Base-by-base conservation (phyloP, 2,329 filamentous ascomycete genomes). In the Fusarium transvaalense region DNA sequence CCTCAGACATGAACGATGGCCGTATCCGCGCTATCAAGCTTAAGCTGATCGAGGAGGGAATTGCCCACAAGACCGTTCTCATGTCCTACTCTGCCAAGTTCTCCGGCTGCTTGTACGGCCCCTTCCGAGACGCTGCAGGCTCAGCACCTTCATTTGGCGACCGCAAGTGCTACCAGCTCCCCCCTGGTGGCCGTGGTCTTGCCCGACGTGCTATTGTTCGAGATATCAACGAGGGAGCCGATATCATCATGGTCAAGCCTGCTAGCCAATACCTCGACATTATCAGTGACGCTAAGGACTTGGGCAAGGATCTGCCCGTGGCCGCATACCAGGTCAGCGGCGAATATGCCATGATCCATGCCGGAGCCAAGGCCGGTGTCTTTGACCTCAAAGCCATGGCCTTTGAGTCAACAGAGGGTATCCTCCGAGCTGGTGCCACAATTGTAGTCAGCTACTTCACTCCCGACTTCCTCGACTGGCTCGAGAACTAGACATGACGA, bases 41-140 rank as follows among this genome's bases (percentile, higher is more conserved):
- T 55, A 98, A 97, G 84, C 85, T 99, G 66, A 98, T 98, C 61
- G 95, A 98, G 80, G 91, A 94, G 61, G 95, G 95, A 55, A 92
- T 98, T 73, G 91, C 94, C 9, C 96, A 99, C 83, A 91, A 91
- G 77, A 91, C 95, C 14, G 87, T 97, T 56, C 86, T 99, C 64
- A 98, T 99, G 96, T 97, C 94, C 6, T 99, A 99, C 81, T 94
- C 94, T 15, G 96, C 96, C 76, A 99, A 99, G 79, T 99, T 99
- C 82, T 95, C 92, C 23, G 96, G 96, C 45, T 98, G 94, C 78
- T 83, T 98, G 12, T 99, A 99, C 81, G 96, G 96, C 0, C 96
- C 96, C 14, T 99, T 99, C 87, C 92, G 96, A 65, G 96, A 99
- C 77, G 96, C 96, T 10, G 96, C 96, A 21, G 95, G 95, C 52